Evolutionary conservation across 257 asterid species (phyloP).

Genomic region (Forsythia viridissima): DNA sequence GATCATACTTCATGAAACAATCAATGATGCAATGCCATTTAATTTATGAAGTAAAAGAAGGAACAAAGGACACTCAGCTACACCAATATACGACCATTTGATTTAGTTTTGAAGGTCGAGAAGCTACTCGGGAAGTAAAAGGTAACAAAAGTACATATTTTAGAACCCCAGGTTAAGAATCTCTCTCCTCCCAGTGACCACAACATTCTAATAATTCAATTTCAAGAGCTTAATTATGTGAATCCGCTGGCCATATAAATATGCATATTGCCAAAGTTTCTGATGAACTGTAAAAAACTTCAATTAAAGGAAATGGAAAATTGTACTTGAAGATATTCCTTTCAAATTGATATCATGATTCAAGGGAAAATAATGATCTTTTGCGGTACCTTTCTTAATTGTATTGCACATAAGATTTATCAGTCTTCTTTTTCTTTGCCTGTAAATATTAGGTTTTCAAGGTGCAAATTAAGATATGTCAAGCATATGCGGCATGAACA

Average conservation of each 20-base stretch:
- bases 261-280: neutral
- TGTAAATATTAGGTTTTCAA: constrained; percentile 6
- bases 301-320: constrained; percentile 5
- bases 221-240: neutral
- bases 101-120: constrained; percentile 16
- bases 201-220: neutral
- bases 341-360: neutral
- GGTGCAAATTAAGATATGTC: constrained; percentile 7
- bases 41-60: neutral
- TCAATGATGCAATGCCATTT: neutral
- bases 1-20: neutral
- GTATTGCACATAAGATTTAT: constrained; percentile 9
- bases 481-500: constrained; percentile 4
- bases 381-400: neutral
- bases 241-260: neutral
- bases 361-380: neutral
- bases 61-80: neutral
- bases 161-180: neutral
- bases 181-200: neutral
- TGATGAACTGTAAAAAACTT: neutral
- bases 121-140: neutral
- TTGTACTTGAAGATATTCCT: neutral
- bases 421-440: neutral
- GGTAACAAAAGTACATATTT: neutral
- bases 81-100: constrained; percentile 4